Conservation (phyloP, 352 stramenopile genomes). For the Globisporangium paddicum region DNA sequence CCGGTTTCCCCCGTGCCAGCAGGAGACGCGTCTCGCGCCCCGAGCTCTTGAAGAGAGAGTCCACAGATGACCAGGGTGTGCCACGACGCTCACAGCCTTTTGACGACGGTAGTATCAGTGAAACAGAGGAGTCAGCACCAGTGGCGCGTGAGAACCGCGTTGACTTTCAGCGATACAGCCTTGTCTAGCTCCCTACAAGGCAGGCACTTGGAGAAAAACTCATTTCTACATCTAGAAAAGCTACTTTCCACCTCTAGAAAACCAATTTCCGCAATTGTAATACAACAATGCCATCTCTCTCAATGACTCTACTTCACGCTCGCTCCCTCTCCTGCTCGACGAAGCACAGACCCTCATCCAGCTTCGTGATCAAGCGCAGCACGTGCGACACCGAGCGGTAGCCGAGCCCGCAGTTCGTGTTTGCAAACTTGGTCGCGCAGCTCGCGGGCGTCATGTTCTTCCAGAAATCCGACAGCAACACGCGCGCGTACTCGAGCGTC, state of each 20-base stretch:
- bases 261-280: background rate
- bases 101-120: background rate
- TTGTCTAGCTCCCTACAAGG: background rate
- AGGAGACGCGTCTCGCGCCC: background rate
- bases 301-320: background rate
- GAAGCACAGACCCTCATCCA: conserved; percentile 29
- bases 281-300: background rate
- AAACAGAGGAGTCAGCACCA: too few relatives aligned
- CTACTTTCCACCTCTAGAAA: background rate
- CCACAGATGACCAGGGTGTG: background rate
- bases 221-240: background rate
- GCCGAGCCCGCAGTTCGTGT: conserved; percentile 64
- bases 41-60: background rate
- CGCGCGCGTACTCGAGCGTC: conserved; percentile 57
- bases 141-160: conserved; percentile 9
- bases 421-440: conserved; percentile 30
- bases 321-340: conserved; percentile 35
- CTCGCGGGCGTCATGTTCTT: conserved; percentile 36
- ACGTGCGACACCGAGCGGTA: conserved; percentile 66
- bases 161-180: conserved; percentile 13
- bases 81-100: background rate
- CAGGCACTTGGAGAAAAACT: background rate
- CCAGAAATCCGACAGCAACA: conserved; percentile 69
- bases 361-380: conserved; percentile 44
- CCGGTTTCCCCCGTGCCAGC: background rate